Conservation (phyloP, 139 green algal genomes). For the Mychonastes homosphaera region DNA sequence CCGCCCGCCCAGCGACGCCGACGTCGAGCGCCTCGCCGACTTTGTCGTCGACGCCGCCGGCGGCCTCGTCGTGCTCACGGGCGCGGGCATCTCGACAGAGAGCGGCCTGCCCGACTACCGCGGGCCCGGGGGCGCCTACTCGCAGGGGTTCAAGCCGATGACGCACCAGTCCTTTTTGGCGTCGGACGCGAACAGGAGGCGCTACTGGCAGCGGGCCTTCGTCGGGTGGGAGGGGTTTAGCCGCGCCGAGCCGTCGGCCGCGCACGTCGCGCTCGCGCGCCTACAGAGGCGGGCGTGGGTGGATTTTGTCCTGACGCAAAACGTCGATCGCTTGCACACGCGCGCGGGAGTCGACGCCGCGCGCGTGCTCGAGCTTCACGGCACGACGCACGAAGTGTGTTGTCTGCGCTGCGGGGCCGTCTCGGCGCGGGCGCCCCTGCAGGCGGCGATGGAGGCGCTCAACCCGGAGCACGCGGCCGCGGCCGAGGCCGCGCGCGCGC, state of each 20-base stretch:
- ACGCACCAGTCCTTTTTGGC: conserved; percentile 89
- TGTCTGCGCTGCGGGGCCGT: background rate
- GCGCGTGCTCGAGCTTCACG: conserved; percentile 82
- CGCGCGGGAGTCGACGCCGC: conserved; percentile 32
- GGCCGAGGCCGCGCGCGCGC: conserved; percentile 21
- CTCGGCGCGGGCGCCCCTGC: conserved; percentile 22
- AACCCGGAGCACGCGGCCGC: conserved; percentile 52
- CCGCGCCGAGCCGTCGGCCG: conserved; percentile 44
- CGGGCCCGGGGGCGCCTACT: conserved; percentile 73
- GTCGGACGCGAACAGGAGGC: conserved; percentile 25
- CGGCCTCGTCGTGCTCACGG: conserved; percentile 27
- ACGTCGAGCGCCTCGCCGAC: conserved; percentile 39
- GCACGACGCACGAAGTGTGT: conserved; percentile 62
- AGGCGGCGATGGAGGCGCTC: conserved; percentile 43
- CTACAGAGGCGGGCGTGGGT: conserved; percentile 55
- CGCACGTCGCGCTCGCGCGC: conserved; percentile 51
- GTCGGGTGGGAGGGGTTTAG: conserved; percentile 76
- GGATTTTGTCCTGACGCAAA: conserved; percentile 79
- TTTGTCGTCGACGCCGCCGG: conserved; percentile 14
- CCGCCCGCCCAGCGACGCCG: conserved; percentile 19
- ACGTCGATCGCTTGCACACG: conserved; percentile 90
- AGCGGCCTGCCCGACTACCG: conserved; percentile 86
- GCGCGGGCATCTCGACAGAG: conserved; percentile 67
- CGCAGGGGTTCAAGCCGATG: conserved; percentile 87
- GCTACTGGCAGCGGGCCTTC: conserved; percentile 86